A percentile compares a stretch with the other conserved stretches of the same genome.
Evolutionary conservation across 495 filamentous ascomycete genomes (phyloP).

Genomic region (Clavariopsis aquatica): DNA sequence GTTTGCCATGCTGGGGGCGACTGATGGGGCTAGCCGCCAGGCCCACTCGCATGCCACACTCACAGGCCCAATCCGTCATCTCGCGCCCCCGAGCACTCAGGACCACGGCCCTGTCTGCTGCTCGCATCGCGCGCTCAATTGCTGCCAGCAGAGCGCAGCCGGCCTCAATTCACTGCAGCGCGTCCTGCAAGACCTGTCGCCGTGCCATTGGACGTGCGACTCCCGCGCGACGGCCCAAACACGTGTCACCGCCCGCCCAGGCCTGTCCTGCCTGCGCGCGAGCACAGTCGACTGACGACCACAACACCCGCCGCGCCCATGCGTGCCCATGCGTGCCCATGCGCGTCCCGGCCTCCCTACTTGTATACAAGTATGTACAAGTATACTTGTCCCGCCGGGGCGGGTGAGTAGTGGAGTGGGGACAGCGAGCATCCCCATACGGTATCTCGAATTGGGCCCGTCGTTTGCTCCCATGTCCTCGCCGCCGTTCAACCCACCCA

Average conservation of each 20-base stretch:
- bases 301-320: slow-evolving; percentile 12
- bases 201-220: slow-evolving; percentile 17
- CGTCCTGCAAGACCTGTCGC: slow-evolving; percentile 14
- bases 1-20: neutral
- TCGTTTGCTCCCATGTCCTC: too few relatives aligned
- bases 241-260: slow-evolving; percentile 26
- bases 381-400: too few relatives aligned
- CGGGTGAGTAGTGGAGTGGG: too few relatives aligned
- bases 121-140: neutral
- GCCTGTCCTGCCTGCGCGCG: too few relatives aligned
- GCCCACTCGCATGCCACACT: too few relatives aligned
- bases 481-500: too few relatives aligned
- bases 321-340: neutral
- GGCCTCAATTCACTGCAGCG: slow-evolving; percentile 7
- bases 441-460: too few relatives aligned
- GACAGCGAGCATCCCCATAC: too few relatives aligned
- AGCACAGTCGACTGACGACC: neutral
- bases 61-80: neutral
- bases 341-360: too few relatives aligned
- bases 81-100: neutral
- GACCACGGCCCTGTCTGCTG: neutral
- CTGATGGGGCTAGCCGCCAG: slow-evolving; percentile 4
- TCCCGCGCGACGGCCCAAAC: slow-evolving; percentile 13
- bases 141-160: neutral
- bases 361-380: too few relatives aligned